Base-by-base conservation (phyloP, 352 stramenopile species). In the Elongisporangium anandrum region DNA sequence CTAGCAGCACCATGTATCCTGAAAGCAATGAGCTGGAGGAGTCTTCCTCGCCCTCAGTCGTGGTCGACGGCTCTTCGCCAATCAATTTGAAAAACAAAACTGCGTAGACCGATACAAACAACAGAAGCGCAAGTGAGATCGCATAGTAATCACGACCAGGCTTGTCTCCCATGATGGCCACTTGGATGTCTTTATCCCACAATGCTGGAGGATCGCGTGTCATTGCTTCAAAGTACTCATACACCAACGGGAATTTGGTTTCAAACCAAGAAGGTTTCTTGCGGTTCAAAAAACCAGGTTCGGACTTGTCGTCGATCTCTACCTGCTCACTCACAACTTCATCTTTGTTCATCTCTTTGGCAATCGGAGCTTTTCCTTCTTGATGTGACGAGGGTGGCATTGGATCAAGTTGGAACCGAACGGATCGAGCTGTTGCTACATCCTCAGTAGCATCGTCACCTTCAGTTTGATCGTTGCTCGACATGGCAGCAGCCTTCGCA, bases 181-280 rank as follows among this genome's bases (percentile, higher is more conserved):
- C 76, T 24, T 96, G 78, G 45, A 94, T 94, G 56, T 94, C 83
- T 54, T 88, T 92, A 65, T 96, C 87, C 87, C 87, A 96, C 54
- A 91, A 72, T 50, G 73, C 41, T 10, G 87, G 87, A 29, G 84
- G 81, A 10, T 71, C 61, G 47, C 78, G 87, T 21, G 92, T 66
- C 10, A 96, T 70, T 4, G 72, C 70, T 6, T 83, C 63, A 52
- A 90, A 90, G 60, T 92, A 96, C 9, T 56, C 66, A 29, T 79
- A 55, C 13, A 74, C 54, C 55, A 70, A 63, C 0, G 84, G 81
- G 21, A 70, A 65, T 51, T 73, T 87, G 23, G 64, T 70, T 24
- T 90, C 70, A 7, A 87, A 59, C 73, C 77, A 90, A 1, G 79
- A 79, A 55, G 72, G 62, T 38, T 90, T 87, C 15, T 78, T 69